Evolutionary conservation across 129 eudicot genomes (phyloP), one percentile per base, ranked within the genome.

Genomic region (Helichrysum umbraculigerum): DNA sequence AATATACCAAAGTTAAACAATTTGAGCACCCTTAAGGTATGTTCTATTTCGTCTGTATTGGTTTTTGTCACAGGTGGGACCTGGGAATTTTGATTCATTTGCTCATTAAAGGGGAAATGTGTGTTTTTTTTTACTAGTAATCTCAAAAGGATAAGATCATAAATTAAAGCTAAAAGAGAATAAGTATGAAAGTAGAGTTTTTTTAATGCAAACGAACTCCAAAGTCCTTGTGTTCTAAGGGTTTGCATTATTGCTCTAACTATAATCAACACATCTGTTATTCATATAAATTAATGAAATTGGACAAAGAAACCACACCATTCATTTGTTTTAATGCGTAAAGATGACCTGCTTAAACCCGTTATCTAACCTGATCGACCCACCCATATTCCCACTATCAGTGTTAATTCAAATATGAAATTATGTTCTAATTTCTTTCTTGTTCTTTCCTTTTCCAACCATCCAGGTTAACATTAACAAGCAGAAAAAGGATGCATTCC

Each of bases 401-500:
- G 12, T 19, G 51, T 56, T 56, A 5, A 17, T 5, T 17, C 4
- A 19, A 6, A 30, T 12, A 3, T 33, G 37, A 32, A 64, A 34
- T 59, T 41, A 19, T 68, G 51, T 30, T 20, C 22, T 41, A 19
- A 20, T 79, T 29, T 37, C 9, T 4, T 16, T 77, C 44, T 15
- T 80, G 16, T 62, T 59, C 6, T 62, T 34, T 35, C 20, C 16
- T n/a, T 25, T 37, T 60, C 28, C 10, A 28, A 41, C 59, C 22
- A 30, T 82, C 44, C 82, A 93, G 98, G 98, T 94, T 29, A 94
- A 94, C 81, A 94, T 94, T 14, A 94, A 94, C 86, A 94, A 94
- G 88, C 93, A 91, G 84, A 94, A 91, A 71, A 91, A 94, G 80
- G 98, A 94, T 19, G 97, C 98, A 0, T 94, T 94, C 64, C 96